Conservation (phyloP, 345 rosid species). For the Boechera stricta region DNA sequence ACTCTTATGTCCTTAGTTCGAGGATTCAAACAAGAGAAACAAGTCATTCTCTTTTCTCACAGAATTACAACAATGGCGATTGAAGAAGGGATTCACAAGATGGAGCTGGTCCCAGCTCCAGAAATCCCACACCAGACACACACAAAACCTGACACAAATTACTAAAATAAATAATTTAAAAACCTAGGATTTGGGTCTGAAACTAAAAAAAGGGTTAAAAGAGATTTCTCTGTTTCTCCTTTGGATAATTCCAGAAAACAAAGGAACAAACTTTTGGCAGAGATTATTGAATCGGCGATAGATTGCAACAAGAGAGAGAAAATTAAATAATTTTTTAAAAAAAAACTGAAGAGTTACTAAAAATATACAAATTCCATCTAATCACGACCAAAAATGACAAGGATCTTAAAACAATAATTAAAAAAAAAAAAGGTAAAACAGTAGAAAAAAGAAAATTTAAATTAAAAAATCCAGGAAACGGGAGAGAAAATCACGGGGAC, state of each 20-base stretch:
- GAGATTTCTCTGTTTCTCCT: conserved; percentile 12
- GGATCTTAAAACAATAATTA: conserved; percentile 13
- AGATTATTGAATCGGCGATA: conserved; percentile 43
- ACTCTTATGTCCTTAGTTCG: conserved; percentile 63
- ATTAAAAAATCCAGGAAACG: background rate
- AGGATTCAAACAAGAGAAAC: conserved; percentile 78
- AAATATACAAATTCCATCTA: conserved; percentile 40
- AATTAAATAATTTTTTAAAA: background rate
- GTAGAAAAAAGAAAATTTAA: background rate
- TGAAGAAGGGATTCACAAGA: conserved; percentile 16
- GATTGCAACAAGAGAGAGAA: conserved; percentile 37
- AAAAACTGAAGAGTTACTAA: conserved; percentile 41
- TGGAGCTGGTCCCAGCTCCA: conserved; percentile 42
- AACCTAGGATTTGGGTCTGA: conserved; percentile 33
- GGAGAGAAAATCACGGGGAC: conserved; percentile 35
- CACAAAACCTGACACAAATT: conserved; percentile 19
- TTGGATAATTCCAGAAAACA: conserved; percentile 32
- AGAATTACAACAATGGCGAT: background rate
- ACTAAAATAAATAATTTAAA: background rate
- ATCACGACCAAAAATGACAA: conserved; percentile 36
- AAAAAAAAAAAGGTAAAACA: background rate
- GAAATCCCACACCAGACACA: conserved; percentile 39
- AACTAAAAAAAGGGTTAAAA: background rate
- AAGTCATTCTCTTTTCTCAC: conserved; percentile 54
- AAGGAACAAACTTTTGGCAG: conserved; percentile 33